Evolutionary conservation across 768 basidiomycete species (phyloP).

Genomic region (Termitomyces heimii): DNA sequence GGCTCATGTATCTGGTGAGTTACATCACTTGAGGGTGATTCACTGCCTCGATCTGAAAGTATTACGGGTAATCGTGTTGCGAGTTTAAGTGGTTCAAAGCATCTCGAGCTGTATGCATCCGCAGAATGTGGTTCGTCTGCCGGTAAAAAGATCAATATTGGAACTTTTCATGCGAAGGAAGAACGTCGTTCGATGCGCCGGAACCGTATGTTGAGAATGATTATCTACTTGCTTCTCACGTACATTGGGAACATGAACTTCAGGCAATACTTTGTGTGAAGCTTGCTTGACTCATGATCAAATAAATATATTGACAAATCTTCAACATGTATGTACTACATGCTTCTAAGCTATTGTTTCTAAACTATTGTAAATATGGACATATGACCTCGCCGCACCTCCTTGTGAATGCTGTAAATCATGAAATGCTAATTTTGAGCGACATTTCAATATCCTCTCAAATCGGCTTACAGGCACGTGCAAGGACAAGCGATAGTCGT

Average conservation of each 20-base stretch:
- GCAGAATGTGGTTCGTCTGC: constrained; percentile 24
- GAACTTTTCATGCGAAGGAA: constrained; percentile 20
- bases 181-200: constrained; percentile 22
- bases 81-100: no score
- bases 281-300: background rate
- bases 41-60: background rate
- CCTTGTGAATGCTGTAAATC: no score
- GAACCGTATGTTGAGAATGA: constrained; percentile 33
- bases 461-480: background rate
- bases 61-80: no score
- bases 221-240: constrained; percentile 31
- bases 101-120: background rate
- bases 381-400: no score
- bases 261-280: constrained; percentile 37
- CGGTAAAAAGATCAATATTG: constrained; percentile 27
- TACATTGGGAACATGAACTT: constrained; percentile 40
- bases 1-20: no score
- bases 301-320: constrained; percentile 27
- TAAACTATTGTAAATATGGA: constrained; percentile 32
- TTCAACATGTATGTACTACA: constrained; percentile 35
- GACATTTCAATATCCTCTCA: background rate
- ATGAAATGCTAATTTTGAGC: background rate
- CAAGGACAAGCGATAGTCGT: constrained; percentile 5
- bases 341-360: constrained; percentile 22
- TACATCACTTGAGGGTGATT: background rate